These are phyloP conservation scores for Primulina eburnea DNA, from an alignment of 257 asterid species.

Conservation along the genomic window DNA sequence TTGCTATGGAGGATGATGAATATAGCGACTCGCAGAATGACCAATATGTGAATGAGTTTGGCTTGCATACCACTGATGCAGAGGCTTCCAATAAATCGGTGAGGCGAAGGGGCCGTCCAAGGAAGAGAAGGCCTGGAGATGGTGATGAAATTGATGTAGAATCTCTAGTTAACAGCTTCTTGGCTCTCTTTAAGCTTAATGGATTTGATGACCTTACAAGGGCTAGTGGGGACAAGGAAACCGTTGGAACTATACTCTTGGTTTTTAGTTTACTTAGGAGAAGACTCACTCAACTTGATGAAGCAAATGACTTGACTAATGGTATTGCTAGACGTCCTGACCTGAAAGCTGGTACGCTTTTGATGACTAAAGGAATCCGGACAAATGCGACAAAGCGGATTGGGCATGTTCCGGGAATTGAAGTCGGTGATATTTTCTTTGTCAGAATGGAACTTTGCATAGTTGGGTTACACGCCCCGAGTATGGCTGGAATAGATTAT, in stretches of 20 bases:
- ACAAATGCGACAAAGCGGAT: conserved; percentile 42
- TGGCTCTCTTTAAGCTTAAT: conserved; percentile 46
- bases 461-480: conserved; percentile 52
- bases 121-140: conserved; percentile 30
- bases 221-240: conserved; percentile 58
- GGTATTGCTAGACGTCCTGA: conserved; percentile 44
- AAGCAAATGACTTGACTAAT: conserved; percentile 34
- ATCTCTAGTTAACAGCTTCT: conserved; percentile 38
- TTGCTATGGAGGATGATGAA: conserved; percentile 53
- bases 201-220: conserved; percentile 55
- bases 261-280: conserved; percentile 42
- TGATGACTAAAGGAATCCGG: conserved; percentile 43
- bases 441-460: conserved; percentile 55
- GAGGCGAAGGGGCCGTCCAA: conserved; percentile 47
- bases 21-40: conserved; percentile 45
- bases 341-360: conserved; percentile 35
- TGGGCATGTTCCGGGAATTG: conserved; percentile 52
- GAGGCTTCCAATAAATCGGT: conserved; percentile 44
- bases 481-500: conserved; percentile 59
- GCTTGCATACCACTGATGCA: conserved; percentile 27
- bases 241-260: conserved; percentile 32
- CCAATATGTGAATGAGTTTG: conserved; percentile 28
- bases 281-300: conserved; percentile 42
- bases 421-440: conserved; percentile 51
- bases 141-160: conserved; percentile 45